These are phyloP conservation scores for Kockovaella imperatae DNA, from an alignment of 768 basidiomycete genomes.

Conservation along the genomic window DNA sequence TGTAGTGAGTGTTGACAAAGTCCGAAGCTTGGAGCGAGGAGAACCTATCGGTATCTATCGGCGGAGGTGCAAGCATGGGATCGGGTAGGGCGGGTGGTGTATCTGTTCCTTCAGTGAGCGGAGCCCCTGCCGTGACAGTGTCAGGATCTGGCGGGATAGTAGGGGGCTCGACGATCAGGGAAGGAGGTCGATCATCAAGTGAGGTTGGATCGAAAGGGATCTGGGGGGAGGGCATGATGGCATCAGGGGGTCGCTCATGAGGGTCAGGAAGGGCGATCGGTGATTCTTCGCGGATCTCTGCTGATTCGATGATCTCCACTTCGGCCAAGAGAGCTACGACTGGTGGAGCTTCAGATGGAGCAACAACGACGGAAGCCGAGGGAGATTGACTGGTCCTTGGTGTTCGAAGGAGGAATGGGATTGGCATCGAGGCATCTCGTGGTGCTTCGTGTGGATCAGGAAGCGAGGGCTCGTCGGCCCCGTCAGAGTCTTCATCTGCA, in stretches of 20 bases:
- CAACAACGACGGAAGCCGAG: neutral
- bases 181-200: conserved; percentile 5
- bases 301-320: neutral
- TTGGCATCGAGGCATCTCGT: neutral
- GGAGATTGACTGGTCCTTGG: too few species aligned
- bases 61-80: conserved; percentile 18
- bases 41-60: conserved; percentile 11
- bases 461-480: neutral
- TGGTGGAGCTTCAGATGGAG: neutral
- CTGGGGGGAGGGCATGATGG: neutral
- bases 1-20: too few species aligned
- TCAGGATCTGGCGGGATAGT: too few species aligned
- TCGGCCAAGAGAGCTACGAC: too few species aligned
- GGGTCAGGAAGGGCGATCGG: conserved; percentile 11
- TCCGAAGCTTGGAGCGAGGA: too few species aligned
- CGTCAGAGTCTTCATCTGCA: neutral
- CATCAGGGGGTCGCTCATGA: conserved; percentile 5
- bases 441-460: neutral
- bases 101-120: too few species aligned
- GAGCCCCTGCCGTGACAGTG: too few species aligned
- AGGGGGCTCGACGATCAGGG: conserved; percentile 9
- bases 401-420: conserved; percentile 1
- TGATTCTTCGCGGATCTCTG: neutral
- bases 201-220: conserved; percentile 4
- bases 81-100: conserved; percentile 17